Conservation (phyloP, 306 rosid genomes). For the Quercus cerris region DNA sequence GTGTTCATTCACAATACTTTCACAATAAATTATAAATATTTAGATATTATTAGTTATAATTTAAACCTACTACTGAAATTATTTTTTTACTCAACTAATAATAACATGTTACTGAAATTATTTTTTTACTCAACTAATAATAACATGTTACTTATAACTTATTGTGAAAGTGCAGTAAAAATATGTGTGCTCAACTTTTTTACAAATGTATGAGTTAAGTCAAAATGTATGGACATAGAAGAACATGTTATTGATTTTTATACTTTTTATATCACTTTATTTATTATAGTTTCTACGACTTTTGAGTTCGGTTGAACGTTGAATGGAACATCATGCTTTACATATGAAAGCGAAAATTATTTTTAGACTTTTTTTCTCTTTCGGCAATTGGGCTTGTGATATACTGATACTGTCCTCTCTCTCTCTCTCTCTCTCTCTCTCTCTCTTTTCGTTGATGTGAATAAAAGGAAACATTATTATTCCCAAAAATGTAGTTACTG, state of each 20-base stretch:
- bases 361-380: not conserved
- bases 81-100: too few relatives aligned
- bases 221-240: too few relatives aligned
- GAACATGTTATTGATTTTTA: too few relatives aligned
- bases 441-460: too few relatives aligned
- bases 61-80: rapidly evolving
- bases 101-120: rapidly evolving
- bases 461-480: not conserved
- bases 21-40: rapidly evolving
- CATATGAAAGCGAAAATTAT: not conserved
- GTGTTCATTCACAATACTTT: rapidly evolving
- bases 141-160: too few relatives aligned
- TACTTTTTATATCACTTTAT: too few relatives aligned
- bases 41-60: too few relatives aligned
- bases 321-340: slow-evolving; percentile 13
- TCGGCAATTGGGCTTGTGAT: too few relatives aligned
- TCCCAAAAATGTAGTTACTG: not conserved
- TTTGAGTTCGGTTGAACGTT: slow-evolving; percentile 11
- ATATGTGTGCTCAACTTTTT: rapidly evolving
- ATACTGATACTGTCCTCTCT: not conserved
- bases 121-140: too few relatives aligned
- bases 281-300: too few relatives aligned
- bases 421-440: not conserved
- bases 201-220: too few relatives aligned
- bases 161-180: rapidly evolving